Base-by-base conservation (phyloP, 140 eudicot species). In the Senecio squalidus region DNA sequence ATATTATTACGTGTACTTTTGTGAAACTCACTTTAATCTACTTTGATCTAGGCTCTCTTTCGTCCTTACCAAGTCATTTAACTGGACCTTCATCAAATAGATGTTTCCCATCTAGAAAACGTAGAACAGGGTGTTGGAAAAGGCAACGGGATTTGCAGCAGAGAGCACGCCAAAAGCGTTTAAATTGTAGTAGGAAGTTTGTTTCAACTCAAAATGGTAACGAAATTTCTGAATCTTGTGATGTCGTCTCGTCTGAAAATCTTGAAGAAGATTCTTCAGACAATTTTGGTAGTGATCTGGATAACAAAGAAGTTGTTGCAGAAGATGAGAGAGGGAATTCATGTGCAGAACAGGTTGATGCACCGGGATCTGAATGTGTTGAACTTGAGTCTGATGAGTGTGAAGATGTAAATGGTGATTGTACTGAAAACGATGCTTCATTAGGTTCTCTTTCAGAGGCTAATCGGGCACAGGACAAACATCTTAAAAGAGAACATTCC, bases 131-230 rank as follows among this genome's bases (percentile, higher is more conserved):
- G 31, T 82, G 31, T 82, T 91, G 97, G 85, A 77, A 66, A 89
- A 15, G 77, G 86, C 23, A 60, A 78, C n/a, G n/a, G 57, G 64
- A 70, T 75, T 50, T 84, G 61, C 87, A 80, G 62, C 83, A 80
- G 55, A 72, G 90, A 64, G 93, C 98, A 72, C 89, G 89, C 31
- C 88, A 87, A 77, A 91, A 87, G 62, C 81, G 89, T 68, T 64
- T 84, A 62, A 79, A 81, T 58, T 69, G 70, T 67, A 76, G 86
- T 64, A 78, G 81, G 62, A 83, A 71, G 39, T 62, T 43, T 58
- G 25, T 39, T 64, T 65, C 71, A 33, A 40, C 57, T 48, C 38
- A 44, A 49, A 82, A 66, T 3, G 56, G 78, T 9, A 59, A 55
- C 9, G 81, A 66, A 45, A 68, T 66, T 20, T 78, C 89, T 51